These are phyloP conservation scores for Aureobasidium melanogenum DNA, from an alignment of 2,329 filamentous ascomycete species.

Conservation along the genomic window DNA sequence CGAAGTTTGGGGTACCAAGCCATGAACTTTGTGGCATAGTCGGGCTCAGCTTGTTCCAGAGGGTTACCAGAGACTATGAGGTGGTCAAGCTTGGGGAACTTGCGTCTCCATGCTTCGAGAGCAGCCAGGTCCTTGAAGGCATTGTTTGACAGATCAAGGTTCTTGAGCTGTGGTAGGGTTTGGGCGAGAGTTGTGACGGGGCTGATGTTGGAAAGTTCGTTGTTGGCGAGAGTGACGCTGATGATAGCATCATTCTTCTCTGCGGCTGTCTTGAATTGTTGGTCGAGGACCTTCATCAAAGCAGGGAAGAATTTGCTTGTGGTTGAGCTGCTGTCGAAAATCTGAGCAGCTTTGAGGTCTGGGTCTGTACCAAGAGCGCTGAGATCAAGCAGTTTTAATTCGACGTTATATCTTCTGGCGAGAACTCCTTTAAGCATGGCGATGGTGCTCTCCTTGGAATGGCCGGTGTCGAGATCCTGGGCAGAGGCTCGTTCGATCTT, in stretches of 20 bases:
- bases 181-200: conserved; percentile 66
- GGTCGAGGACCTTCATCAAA: conserved; percentile 77
- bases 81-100: conserved; percentile 70
- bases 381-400: conserved; percentile 70
- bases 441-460: conserved; percentile 45
- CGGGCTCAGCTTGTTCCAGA: conserved; percentile 40
- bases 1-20: conserved; percentile 77
- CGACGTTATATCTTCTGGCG: conserved; percentile 61
- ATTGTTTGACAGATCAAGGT: conserved; percentile 84
- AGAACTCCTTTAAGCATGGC: conserved; percentile 63
- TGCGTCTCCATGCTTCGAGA: conserved; percentile 67
- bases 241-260: conserved; percentile 70
- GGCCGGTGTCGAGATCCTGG: conserved; percentile 11
- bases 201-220: conserved; percentile 63
- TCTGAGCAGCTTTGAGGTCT: conserved; percentile 62
- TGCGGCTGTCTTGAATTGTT: conserved; percentile 61
- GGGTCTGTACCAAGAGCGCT: conserved; percentile 67
- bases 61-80: conserved; percentile 73
- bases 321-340: conserved; percentile 62
- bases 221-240: conserved; percentile 74
- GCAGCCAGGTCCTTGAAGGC: conserved; percentile 59
- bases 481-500: conserved; percentile 25
- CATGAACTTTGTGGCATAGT: conserved; percentile 59
- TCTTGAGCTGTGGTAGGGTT: conserved; percentile 76
- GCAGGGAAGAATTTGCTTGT: conserved; percentile 86